These are phyloP conservation scores for Centaurea solstitialis DNA, from an alignment of 129 eudicot genomes.

Conservation along the genomic window DNA sequence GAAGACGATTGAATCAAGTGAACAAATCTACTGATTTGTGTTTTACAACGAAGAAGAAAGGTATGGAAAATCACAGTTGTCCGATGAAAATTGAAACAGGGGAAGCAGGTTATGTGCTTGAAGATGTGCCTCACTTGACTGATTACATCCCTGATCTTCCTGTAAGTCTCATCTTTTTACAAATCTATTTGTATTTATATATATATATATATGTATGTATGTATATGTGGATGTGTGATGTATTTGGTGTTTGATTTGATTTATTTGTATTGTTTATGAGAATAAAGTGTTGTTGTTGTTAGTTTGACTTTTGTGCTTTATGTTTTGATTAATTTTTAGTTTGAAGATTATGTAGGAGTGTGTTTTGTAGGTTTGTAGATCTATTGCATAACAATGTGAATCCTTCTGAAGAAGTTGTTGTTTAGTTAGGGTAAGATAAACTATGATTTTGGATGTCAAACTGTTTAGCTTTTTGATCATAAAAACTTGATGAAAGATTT, in stretches of 20 bases:
- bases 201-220: not conserved
- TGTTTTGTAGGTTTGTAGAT: conserved; percentile 18
- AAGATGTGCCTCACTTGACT: conserved; percentile 92
- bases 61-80: conserved; percentile 28
- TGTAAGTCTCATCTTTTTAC: conserved; percentile 26
- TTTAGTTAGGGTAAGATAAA: conserved; percentile 13
- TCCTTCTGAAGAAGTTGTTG: conserved; percentile 1
- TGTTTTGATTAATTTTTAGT: not conserved
- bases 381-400: conserved; percentile 24
- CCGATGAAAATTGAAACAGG: conserved; percentile 74
- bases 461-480: not conserved
- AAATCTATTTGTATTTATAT: not conserved
- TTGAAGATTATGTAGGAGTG: conserved; percentile 2
- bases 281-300: not conserved
- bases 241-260: conserved; percentile 2
- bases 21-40: conserved; percentile 9
- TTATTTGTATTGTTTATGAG: not conserved
- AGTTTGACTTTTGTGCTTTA: conserved; percentile 26
- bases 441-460: conserved; percentile 4
- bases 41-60: not conserved
- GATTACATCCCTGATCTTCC: conserved; percentile 81
- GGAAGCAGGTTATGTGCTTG: conserved; percentile 76
- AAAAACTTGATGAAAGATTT: not conserved
- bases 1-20: conserved; percentile 24
- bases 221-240: too few relatives aligned